Evolutionary conservation across 139 green algal species (phyloP), one percentile per base, ranked within the genome.

Genomic region (Tetradesmus obliquus): DNA sequence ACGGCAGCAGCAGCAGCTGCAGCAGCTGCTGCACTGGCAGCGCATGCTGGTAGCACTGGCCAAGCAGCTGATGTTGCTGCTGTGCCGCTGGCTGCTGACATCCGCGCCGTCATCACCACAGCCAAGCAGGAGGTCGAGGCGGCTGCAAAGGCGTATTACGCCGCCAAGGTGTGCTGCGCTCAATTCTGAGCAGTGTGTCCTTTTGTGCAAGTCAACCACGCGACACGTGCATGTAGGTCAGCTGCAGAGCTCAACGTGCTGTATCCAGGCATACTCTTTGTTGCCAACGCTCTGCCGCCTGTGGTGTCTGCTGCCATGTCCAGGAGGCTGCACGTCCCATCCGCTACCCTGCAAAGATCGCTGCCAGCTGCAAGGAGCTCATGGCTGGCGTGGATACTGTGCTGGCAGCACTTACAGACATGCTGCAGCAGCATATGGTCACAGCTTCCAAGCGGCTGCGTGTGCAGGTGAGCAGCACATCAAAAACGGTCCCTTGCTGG

Each of bases 101-200:
- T 94, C n/a, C 85, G 91, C 74, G 66, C 58, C 15, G 91, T 95
- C 9, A 95, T 95, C 45, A 82, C 93, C 69, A 85, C 84, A 6
- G 93, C 92, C 82, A 94, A 95, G 88, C 84, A 91, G 74, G 94
- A 94, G 79, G 93, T 92, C 20, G 93, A 95, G 74, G 86, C 71
- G 3, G 88, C 92, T 22, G 94, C 88, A 17, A 93, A 93, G 81
- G 86, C 88, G 3, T 94, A 94, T 88, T 93, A 91, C n/a, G 55
- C 89, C 3, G 66, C 85, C 24, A 94, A 94, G 89, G 92, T 93
- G 58, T n/a, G 53, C 5, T 19, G 55, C 20, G 17, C 3, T 13
- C 7, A 5, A 72, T 55, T 19, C n/a, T 58, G 62, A 24, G 55
- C 85, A 15, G 8, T 15, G 24, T n/a, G 62, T 32, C 12, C 62